A percentile compares a stretch with the other conserved stretches of the same genome.
phyloP scores from a whole-genome alignment of 129 eudicot species.

The Chrysanthemum makinoi region DNA sequence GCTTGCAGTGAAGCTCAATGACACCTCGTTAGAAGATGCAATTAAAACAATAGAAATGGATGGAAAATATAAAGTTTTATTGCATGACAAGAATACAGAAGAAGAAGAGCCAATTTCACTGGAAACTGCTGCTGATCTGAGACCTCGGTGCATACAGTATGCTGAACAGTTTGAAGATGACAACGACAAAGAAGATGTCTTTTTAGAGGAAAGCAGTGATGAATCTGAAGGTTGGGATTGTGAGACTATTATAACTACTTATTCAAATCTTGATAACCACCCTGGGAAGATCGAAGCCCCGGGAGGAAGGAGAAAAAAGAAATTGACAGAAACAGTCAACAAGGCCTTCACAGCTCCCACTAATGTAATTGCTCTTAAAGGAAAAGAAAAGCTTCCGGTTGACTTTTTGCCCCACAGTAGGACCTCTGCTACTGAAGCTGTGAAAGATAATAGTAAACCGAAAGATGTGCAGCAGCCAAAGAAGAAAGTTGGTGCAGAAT shows the following conservation, averaged over 20 bases:
- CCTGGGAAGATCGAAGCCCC: conserved; percentile 92
- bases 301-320: conserved; percentile 57
- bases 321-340: conserved; percentile 51
- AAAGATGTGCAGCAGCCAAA: conserved; percentile 38
- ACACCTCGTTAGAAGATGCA: conserved; percentile 30
- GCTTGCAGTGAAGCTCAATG: conserved; percentile 62
- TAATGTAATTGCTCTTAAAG: conserved; percentile 65
- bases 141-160: conserved; percentile 57
- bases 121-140: conserved; percentile 57
- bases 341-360: conserved; percentile 35
- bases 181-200: conserved; percentile 45
- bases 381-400: conserved; percentile 74
- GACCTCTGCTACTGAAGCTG: conserved; percentile 36
- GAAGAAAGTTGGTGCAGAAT: conserved; percentile 69
- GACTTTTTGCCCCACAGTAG: conserved; percentile 65
- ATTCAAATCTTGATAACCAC: conserved; percentile 93
- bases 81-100: conserved; percentile 28
- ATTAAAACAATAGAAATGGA: conserved; percentile 30
- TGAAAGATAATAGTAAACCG: conserved; percentile 35
- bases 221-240: conserved; percentile 91
- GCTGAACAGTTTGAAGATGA: conserved; percentile 61
- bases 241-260: conserved; percentile 81
- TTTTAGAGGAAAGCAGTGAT: conserved; percentile 78
- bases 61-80: conserved; percentile 49
- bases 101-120: conserved; percentile 46